phyloP scores from a whole-genome alignment of 768 basidiomycete genomes.

The Russula sp. region DNA sequence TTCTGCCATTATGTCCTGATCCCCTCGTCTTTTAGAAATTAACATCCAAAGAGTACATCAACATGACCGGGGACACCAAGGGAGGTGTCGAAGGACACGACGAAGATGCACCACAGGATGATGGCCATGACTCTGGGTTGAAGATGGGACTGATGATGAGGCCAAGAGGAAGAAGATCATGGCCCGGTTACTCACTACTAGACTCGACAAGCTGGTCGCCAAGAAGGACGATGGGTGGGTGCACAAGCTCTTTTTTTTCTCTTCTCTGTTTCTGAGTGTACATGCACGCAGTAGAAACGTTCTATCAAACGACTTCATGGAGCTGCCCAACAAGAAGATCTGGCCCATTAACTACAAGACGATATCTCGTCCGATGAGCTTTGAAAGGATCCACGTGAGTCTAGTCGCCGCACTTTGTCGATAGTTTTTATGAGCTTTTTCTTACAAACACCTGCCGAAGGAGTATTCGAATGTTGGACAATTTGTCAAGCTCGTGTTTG shows the following conservation, averaged over 20 bases:
- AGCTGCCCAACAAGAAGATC: conserved; percentile 68
- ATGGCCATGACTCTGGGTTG: conserved; percentile 35
- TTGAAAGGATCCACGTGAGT: conserved; percentile 71
- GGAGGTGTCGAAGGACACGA: conserved; percentile 31
- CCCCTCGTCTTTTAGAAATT: conserved; percentile 35
- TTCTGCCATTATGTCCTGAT: background rate
- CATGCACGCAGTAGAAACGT: conserved; percentile 47
- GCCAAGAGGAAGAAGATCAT: conserved; percentile 51
- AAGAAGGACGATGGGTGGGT: conserved; percentile 66
- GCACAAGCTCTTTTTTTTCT: background rate
- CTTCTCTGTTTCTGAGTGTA: conserved; percentile 2
- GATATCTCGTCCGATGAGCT: conserved; percentile 72
- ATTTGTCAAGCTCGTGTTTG: conserved; percentile 85
- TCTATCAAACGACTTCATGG: conserved; percentile 72
- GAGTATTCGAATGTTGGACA: conserved; percentile 60
- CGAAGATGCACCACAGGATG: conserved; percentile 25
- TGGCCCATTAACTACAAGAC: conserved; percentile 76
- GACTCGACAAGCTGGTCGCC: conserved; percentile 64
- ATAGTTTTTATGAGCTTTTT: background rate
- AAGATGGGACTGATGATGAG: conserved; percentile 38
- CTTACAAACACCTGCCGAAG: conserved; percentile 71
- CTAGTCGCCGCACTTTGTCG: conserved; percentile 1
- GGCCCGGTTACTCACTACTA: conserved; percentile 55
- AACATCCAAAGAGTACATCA: conserved; percentile 38
- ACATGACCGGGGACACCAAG: conserved; percentile 38